phyloP scores from a whole-genome alignment of 2,329 filamentous ascomycete species.

The Aureobasidium sp. region DNA sequence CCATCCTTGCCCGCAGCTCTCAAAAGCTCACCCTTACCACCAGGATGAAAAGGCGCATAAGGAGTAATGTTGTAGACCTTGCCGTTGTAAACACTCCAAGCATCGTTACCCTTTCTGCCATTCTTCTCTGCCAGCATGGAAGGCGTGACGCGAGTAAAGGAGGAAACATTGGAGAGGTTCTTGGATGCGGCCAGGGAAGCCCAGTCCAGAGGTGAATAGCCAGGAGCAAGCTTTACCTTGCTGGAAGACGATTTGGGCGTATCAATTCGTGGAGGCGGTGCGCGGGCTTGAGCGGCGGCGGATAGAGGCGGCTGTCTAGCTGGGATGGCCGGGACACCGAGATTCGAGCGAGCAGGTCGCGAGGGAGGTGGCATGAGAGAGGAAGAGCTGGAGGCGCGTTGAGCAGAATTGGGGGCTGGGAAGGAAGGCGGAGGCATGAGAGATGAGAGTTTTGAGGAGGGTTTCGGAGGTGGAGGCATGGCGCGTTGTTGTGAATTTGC shows the following conservation, averaged over 20 bases:
- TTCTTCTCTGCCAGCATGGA: constrained; percentile 70
- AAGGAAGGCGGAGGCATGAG: constrained; percentile 36
- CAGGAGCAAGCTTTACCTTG: constrained; percentile 77
- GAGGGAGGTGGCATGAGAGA: constrained; percentile 27
- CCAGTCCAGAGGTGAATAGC: constrained; percentile 95
- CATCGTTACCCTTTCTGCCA: constrained; percentile 71
- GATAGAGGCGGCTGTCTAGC: constrained; percentile 36
- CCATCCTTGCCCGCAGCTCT: constrained; percentile 70
- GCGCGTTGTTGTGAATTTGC: constrained; percentile 41
- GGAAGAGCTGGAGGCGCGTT: constrained; percentile 31
- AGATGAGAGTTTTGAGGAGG: constrained; percentile 14
- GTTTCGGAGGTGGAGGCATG: constrained; percentile 16
- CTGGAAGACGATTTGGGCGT: constrained; percentile 38
- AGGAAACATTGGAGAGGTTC: constrained; percentile 45
- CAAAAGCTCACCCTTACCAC: constrained; percentile 72
- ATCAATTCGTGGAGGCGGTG: constrained; percentile 28
- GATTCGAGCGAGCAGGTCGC: constrained; percentile 17
- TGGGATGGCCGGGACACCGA: constrained; percentile 38
- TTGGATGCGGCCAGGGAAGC: constrained; percentile 66
- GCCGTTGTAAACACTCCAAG: constrained; percentile 84
- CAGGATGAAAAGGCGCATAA: constrained; percentile 85
- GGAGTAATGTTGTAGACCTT: constrained; percentile 92
- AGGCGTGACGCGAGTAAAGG: constrained; percentile 67
- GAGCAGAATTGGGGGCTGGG: constrained; percentile 41
- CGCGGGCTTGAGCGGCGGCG: constrained; percentile 24